phyloP scores from a whole-genome alignment of 1,284 basidiomycete genomes.

The Quambalaria eucalypti region DNA sequence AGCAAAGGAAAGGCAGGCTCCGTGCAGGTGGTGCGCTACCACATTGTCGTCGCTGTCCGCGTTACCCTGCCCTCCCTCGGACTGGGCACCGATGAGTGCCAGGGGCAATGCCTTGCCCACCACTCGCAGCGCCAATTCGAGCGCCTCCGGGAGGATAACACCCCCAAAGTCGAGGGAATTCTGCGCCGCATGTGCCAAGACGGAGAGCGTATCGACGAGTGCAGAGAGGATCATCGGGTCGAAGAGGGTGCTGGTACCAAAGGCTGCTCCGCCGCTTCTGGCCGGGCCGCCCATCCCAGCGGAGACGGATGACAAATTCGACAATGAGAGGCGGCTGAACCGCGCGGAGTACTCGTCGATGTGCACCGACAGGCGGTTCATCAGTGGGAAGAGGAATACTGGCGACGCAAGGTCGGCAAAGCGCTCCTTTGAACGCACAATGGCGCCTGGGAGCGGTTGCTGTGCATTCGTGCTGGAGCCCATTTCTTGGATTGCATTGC shows the following conservation, averaged over 20 bases:
- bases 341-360: conserved; percentile 45
- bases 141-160: neutral
- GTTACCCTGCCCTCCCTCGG: neutral
- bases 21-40: neutral
- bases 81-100: neutral
- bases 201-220: neutral
- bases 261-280: neutral
- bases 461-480: conserved; percentile 13
- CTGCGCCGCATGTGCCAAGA: neutral
- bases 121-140: neutral
- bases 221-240: neutral
- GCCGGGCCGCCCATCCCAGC: neutral
- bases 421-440: conserved; percentile 50
- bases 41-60: neutral
- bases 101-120: neutral
- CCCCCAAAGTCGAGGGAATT: neutral
- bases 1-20: neutral
- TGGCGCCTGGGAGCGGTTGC: conserved; percentile 30
- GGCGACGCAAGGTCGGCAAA: conserved; percentile 22
- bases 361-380: conserved; percentile 71
- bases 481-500: conserved; percentile 6
- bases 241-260: neutral
- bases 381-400: conserved; percentile 62
- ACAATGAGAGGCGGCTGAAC: conserved; percentile 47
- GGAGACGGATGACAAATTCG: too few species aligned